Evolutionary conservation across 257 asterid species (phyloP).

Genomic region (Solanum paucissectum): DNA sequence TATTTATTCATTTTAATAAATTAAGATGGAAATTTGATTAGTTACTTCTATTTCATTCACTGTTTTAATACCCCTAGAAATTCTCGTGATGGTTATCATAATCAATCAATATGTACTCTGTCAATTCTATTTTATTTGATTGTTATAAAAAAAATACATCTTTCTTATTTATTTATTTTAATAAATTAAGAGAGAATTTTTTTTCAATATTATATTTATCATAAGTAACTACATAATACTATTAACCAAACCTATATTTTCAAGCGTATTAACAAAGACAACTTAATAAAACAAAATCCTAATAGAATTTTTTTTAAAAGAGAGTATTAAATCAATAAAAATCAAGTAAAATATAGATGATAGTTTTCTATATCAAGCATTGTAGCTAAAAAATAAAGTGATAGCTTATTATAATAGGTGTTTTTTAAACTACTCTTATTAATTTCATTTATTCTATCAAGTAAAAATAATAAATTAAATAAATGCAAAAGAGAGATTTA

Average conservation of each 20-base stretch:
- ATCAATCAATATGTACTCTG: too few relatives aligned
- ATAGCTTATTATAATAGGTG: background rate
- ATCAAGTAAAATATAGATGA: background rate
- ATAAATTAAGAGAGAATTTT: background rate
- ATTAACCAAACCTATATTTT: background rate
- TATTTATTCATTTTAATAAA: too few relatives aligned
- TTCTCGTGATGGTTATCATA: too few relatives aligned
- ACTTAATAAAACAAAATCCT: background rate
- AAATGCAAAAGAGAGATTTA: background rate
- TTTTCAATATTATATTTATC: background rate
- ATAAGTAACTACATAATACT: background rate
- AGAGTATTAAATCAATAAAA: background rate
- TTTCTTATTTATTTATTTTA: too few relatives aligned
- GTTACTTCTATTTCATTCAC: background rate
- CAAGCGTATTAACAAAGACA: background rate
- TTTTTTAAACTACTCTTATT: background rate
- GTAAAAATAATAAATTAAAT: background rate
- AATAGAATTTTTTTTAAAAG: background rate
- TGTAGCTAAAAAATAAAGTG: background rate
- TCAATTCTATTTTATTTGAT: background rate
- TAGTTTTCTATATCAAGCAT: background rate
- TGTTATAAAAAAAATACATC: too few relatives aligned
- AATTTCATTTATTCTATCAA: background rate
- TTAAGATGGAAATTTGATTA: background rate
- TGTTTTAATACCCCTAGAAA: background rate